A percentile compares a stretch with the other conserved stretches of the same genome.
These are phyloP conservation scores for Xenoacremonium recifei DNA, from an alignment of 2,329 filamentous ascomycete genomes.

Conservation along the genomic window DNA sequence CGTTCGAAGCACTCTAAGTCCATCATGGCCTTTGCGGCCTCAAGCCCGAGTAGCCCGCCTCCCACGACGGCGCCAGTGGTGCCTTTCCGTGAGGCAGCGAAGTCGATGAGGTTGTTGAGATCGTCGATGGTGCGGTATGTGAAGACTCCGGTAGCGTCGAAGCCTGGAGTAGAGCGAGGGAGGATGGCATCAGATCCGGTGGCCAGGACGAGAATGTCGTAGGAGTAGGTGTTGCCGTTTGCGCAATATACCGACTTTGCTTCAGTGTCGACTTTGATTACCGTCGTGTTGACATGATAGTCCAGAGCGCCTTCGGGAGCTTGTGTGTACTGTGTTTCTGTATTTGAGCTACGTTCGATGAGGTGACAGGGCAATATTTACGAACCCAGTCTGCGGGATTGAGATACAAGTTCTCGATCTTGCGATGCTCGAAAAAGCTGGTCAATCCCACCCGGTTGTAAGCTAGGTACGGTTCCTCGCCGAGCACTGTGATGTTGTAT, in stretches of 20 bases:
- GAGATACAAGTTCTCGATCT: constrained; percentile 84
- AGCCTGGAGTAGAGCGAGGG: constrained; percentile 67
- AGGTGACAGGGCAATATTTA: not conserved
- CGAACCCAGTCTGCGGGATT: constrained; percentile 79
- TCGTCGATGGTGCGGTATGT: constrained; percentile 87
- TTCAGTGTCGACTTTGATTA: constrained; percentile 61
- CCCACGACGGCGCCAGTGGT: constrained; percentile 76
- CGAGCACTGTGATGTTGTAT: constrained; percentile 81
- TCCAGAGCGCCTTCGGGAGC: constrained; percentile 66
- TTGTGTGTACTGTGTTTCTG: constrained; percentile 56
- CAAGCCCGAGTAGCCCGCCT: constrained; percentile 79
- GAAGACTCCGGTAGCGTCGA: constrained; percentile 81
- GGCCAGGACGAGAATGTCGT: constrained; percentile 80
- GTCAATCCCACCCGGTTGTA: constrained; percentile 91
- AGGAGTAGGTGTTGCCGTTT: constrained; percentile 66
- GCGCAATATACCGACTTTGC: constrained; percentile 69
- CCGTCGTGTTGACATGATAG: constrained; percentile 73
- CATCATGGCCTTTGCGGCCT: constrained; percentile 90
- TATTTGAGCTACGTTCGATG: not conserved
- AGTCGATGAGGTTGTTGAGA: constrained; percentile 72
- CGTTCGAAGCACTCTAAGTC: constrained; percentile 72
- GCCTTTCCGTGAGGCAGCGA: constrained; percentile 64
- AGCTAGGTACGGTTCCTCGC: constrained; percentile 82
- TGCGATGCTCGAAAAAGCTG: constrained; percentile 82
- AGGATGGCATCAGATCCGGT: constrained; percentile 84